Evolutionary conservation across 2,329 filamentous ascomycete genomes (phyloP).

Genomic region (Passalora sequoiae): DNA sequence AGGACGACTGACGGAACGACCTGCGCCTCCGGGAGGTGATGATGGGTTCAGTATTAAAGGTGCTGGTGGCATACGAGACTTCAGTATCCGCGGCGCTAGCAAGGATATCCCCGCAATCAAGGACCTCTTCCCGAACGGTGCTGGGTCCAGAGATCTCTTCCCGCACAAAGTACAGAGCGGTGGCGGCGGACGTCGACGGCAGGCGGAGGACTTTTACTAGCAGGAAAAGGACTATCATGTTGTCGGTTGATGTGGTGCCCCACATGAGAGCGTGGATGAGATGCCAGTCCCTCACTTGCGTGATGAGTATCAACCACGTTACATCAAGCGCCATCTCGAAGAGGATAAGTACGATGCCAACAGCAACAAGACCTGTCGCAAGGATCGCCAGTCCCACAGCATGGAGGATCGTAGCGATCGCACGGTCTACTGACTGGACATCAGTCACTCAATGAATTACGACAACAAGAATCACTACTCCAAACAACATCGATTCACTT

Average conservation of each 20-base stretch:
- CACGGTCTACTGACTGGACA: background rate
- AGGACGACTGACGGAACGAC: slow-evolving; percentile 14
- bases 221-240: background rate
- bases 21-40: slow-evolving; percentile 9
- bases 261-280: background rate
- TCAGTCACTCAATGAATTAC: background rate
- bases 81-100: slow-evolving; percentile 32
- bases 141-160: slow-evolving; percentile 12
- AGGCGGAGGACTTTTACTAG: slow-evolving; percentile 3
- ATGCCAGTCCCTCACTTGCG: background rate
- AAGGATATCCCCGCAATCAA: slow-evolving; percentile 9
- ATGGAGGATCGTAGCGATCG: background rate
- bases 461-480: background rate
- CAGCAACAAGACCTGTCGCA: background rate
- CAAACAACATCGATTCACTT: background rate
- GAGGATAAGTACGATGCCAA: background rate
- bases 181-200: background rate
- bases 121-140: slow-evolving; percentile 13
- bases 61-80: slow-evolving; percentile 23
- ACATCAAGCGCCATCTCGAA: background rate
- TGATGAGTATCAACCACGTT: slow-evolving; percentile 1
- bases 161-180: slow-evolving; percentile 17
- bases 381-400: background rate
- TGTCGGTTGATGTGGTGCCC: background rate
- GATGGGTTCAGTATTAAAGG: slow-evolving; percentile 35